A percentile compares a stretch with the other conserved stretches of the same genome.
phyloP scores from a whole-genome alignment of 2,329 filamentous ascomycete genomes.

The Claviceps paspali region DNA sequence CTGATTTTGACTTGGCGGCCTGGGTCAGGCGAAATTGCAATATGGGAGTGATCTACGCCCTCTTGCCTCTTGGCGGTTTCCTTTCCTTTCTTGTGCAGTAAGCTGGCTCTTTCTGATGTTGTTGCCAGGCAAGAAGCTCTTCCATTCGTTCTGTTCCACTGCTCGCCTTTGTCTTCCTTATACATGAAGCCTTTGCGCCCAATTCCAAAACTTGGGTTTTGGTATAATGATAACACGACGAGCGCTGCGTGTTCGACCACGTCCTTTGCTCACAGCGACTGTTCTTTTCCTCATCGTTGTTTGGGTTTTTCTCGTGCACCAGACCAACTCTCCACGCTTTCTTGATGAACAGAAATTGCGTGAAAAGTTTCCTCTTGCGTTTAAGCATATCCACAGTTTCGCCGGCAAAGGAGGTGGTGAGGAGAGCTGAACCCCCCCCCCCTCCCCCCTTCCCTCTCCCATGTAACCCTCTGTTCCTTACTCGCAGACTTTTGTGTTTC shows the following conservation, averaged over 20 bases:
- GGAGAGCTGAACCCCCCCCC: too few relatives aligned
- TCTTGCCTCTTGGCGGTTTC: too few relatives aligned
- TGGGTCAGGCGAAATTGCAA: too few relatives aligned
- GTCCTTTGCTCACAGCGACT: neutral
- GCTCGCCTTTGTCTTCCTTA: too few relatives aligned
- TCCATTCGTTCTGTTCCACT: too few relatives aligned
- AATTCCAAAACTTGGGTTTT: too few relatives aligned
- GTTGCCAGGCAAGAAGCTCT: too few relatives aligned
- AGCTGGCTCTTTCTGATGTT: neutral
- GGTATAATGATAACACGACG: neutral
- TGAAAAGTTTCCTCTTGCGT: neutral
- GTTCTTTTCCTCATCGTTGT: neutral
- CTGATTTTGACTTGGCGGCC: too few relatives aligned
- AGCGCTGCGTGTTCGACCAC: neutral
- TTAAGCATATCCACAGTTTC: neutral
- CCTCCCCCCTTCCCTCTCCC: too few relatives aligned
- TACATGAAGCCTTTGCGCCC: too few relatives aligned
- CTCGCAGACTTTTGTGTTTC: neutral
- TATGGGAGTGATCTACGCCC: too few relatives aligned
- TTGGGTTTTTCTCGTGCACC: neutral
- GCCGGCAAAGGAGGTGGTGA: neutral
- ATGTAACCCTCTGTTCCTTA: neutral
- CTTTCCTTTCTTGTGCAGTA: neutral
- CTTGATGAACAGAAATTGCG: constrained; percentile 1
- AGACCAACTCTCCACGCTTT: neutral